Base-by-base conservation (phyloP, 73 alveolate species). In the Paramecium octaurelia region DNA sequence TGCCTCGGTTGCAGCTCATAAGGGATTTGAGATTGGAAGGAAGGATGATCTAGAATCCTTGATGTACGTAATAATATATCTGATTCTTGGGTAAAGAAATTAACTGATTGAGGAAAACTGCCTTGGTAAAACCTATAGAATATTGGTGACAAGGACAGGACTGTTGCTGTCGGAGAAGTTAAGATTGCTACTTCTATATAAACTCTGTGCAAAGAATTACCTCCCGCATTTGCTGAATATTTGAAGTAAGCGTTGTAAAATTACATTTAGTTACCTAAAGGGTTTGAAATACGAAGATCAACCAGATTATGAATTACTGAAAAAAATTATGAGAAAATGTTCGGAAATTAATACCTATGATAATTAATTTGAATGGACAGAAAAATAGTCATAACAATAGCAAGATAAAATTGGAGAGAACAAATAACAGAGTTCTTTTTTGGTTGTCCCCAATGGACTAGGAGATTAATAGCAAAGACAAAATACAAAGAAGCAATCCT, bases 81-180 rank as follows among this genome's bases (percentile, higher is more conserved):
- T 95, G 58, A 68, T 93, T 86, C 84, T 93, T 40, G 97, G 97
- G 88, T 75, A 71, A 76, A 34, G 96, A 98, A 64, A 34, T 99
- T 97, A 95, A 86, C 98, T 98, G 4, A 93, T 94, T 93, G 85
- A 92, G 92, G 99, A 98, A 2, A 91, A 95, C 92, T 93, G 97
- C 21, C 98, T 94, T 93, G 97, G 93, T 48, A 88, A 64, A 88
- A 88, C 58, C 42, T 88, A 43, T 48, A 88, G 50, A 88, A 88
- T 34, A 64, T 88, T 42, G 71, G 90, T 42, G 93, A 88, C 24
- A 88, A 50, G 70, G 93, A 88, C 71, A 88, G 71, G 54, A 70
- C 93, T 18, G 29, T 38, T 20, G 90, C 71, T 46, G 76, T 80
- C 14, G 91, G 76, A 21, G 48, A 80, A 21, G 73, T 80, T 1